A percentile compares a stretch with the other conserved stretches of the same genome.
These are phyloP conservation scores for Kwoniella pini DNA, from an alignment of 768 basidiomycete genomes.

Conservation along the genomic window DNA sequence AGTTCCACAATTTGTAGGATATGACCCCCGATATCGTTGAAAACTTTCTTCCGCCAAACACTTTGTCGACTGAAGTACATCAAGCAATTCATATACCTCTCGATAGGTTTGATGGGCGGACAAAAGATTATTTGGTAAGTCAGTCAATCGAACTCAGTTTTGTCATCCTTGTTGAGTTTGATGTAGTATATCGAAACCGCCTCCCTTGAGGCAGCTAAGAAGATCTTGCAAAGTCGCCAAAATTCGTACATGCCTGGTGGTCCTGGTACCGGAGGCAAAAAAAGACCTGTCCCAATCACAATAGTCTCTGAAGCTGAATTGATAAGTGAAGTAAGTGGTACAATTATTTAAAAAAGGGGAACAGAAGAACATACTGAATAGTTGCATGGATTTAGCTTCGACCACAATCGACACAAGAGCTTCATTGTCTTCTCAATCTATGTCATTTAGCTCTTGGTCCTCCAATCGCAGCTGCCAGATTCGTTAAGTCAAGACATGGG, in stretches of 20 bases:
- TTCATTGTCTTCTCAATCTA: constrained; percentile 31
- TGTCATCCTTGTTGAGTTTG: neutral
- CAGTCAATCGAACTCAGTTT: no score
- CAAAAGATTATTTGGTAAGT: constrained; percentile 47
- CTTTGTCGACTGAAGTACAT: constrained; percentile 21
- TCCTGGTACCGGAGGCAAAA: constrained; percentile 19
- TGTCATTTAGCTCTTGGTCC: constrained; percentile 38
- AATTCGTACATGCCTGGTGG: constrained; percentile 44
- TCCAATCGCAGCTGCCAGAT: constrained; percentile 29
- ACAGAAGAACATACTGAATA: no score
- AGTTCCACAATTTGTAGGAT: constrained; percentile 25
- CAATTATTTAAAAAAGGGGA: no score
- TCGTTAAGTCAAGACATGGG: constrained; percentile 47
- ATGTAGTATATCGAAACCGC: constrained; percentile 43
- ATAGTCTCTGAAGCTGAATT: constrained; percentile 36
- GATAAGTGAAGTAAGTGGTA: constrained; percentile 30
- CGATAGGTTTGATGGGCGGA: constrained; percentile 39
- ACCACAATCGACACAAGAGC: constrained; percentile 35
- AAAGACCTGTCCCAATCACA: constrained; percentile 42
- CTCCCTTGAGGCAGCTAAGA: constrained; percentile 31
- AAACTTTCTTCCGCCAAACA: constrained; percentile 32
- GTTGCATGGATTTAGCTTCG: constrained; percentile 48
- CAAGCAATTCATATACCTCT: constrained; percentile 46
- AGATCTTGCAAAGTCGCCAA: constrained; percentile 38
- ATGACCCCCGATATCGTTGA: constrained; percentile 40